Base-by-base conservation (phyloP, 495 filamentous ascomycete genomes). In the Talaromyces liani region DNA sequence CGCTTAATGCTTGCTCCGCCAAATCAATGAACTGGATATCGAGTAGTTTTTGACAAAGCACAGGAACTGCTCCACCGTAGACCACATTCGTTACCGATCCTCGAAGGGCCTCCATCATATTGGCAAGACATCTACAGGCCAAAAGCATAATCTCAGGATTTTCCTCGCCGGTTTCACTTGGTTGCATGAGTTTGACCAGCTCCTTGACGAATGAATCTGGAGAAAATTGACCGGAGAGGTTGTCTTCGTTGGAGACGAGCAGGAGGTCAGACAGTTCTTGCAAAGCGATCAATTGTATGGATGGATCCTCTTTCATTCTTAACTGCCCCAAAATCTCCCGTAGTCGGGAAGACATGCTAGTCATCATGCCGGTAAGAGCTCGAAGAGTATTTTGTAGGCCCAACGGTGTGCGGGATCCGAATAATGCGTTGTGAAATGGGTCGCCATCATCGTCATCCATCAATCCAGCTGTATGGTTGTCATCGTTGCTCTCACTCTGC, bases 61-160 rank as follows among this genome's bases (percentile, higher is more conserved):
- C 85, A 1, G 95, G 93, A 16, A 99, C 93, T 54, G 95, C 95
- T 47, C 92, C 91, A 16, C 93, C 92, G 71, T 97, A 98, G 39
- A 98, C 95, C 24, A 99, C 92, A 72, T 93, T 96, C 16, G 92
- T 91, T 25, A 92, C 93, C 59, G 94, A 93, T 18, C 91, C 86
- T 24, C 94, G 92, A 24, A 98, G 78, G 31, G 95, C 95, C 72
- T 99, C 95, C 93, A 99, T 99, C 33, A 99, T 73, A 68, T 99
- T 97, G 57, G 95, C 95, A 56, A 99, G 86, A 73, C 91, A 98
- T 56, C 95, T 90, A 72, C 95, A 98, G 4, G 95, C 95, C 64
- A 97, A 83, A 2, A 98, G 87, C 93, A 97, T 97, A 67, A 97
- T 97, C 74, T 99, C 93, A 4, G 93, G 89, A 70, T 96, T 97